Evolutionary conservation across 2,329 filamentous ascomycete genomes (phyloP).

Genomic region (Cercospora sp.): DNA sequence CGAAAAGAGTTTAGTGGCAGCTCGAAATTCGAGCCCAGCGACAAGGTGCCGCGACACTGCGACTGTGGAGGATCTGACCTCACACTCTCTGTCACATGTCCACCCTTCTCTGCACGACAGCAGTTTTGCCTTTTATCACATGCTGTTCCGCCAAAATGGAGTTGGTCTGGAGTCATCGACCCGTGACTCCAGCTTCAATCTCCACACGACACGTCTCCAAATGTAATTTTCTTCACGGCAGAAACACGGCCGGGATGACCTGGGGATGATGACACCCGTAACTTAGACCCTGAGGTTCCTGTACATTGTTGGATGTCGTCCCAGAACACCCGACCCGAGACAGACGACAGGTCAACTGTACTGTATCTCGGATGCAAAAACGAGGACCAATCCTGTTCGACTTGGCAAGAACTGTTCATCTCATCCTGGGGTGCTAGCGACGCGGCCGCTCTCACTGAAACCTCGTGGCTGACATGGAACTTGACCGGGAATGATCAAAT

Average conservation of each 20-base stretch:
- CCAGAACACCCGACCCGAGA: background rate
- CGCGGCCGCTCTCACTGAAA: no score
- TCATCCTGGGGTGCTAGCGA: no score
- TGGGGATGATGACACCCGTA: background rate
- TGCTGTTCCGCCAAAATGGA: background rate
- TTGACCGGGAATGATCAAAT: no score
- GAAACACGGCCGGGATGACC: background rate
- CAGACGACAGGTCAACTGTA: background rate
- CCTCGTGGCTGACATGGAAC: no score
- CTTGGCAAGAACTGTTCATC: no score
- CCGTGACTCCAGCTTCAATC: background rate
- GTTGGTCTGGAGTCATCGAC: background rate
- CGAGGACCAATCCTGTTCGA: background rate
- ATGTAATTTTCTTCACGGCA: background rate
- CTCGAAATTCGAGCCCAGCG: background rate
- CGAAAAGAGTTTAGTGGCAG: background rate
- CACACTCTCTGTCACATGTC: background rate
- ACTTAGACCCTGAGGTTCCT: background rate
- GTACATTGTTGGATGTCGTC: background rate
- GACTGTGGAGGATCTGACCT: background rate
- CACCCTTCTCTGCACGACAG: background rate
- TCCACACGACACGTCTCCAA: background rate
- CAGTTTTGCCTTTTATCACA: slow-evolving; percentile 1
- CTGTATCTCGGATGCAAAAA: background rate
- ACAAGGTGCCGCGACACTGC: background rate